Conservation (phyloP, 225 moss, liverwort and hornwort species). For the Climacium dendroides region DNA sequence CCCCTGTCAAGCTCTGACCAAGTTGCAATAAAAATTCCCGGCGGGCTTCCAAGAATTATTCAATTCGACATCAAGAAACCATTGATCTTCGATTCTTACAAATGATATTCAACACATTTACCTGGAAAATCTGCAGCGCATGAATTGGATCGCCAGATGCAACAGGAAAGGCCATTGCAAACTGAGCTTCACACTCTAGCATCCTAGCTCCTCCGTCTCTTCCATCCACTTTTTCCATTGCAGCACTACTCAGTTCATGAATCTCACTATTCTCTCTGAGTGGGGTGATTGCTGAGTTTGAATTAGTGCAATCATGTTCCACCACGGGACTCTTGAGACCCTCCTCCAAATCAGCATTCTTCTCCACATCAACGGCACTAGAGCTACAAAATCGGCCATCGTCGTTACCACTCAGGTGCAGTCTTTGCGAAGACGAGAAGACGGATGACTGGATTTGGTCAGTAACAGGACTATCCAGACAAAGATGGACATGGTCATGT, state of each 20-base stretch:
- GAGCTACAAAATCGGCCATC: not conserved
- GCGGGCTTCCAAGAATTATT: not conserved
- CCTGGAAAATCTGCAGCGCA: conserved; percentile 37
- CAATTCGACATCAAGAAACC: not conserved
- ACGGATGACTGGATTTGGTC: not conserved
- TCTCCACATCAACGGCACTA: not conserved
- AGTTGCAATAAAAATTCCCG: not conserved
- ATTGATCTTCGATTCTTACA: not conserved
- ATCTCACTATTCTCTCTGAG: not conserved
- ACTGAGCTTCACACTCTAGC: not conserved
- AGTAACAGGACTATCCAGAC: conserved; percentile 29
- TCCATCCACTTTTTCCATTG: not conserved
- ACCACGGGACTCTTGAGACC: not conserved
- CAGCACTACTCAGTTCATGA: not conserved
- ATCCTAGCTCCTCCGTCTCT: not conserved
- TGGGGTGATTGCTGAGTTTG: not conserved
- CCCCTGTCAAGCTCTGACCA: not conserved
- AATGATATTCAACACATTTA: not conserved
- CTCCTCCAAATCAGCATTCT: not conserved
- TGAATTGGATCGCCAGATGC: not conserved
- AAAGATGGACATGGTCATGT: conserved; percentile 57
- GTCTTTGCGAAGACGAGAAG: not conserved
- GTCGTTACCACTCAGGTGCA: not conserved
- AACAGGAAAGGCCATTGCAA: not conserved
- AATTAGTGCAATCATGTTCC: not conserved